Evolutionary conservation across 768 basidiomycete genomes (phyloP).

Genomic region (Hemileccinum rubropunctum): DNA sequence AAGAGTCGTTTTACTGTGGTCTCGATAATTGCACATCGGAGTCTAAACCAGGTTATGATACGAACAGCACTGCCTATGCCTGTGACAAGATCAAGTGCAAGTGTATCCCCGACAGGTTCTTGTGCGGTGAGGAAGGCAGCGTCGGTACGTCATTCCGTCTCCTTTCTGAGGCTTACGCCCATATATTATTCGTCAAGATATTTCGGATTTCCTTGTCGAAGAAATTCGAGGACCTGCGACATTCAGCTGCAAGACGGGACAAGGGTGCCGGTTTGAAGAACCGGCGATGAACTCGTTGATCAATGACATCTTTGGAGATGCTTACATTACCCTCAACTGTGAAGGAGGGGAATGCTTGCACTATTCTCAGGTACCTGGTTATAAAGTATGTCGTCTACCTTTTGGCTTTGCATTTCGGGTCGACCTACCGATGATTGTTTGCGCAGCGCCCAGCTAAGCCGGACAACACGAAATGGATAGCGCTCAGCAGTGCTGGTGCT

Average conservation of each 20-base stretch:
- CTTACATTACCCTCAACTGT: slow-evolving; percentile 83
- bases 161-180: not conserved
- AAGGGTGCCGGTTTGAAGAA: slow-evolving; percentile 89
- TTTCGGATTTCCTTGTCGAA: slow-evolving; percentile 87
- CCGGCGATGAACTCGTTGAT: slow-evolving; percentile 97
- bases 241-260: slow-evolving; percentile 72
- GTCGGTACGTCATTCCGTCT: slow-evolving; percentile 58
- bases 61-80: slow-evolving; percentile 71
- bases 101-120: slow-evolving; percentile 91
- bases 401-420: not conserved
- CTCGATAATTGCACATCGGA: slow-evolving; percentile 65
- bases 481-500: slow-evolving; percentile 78
- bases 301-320: slow-evolving; percentile 89
- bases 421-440: not conserved
- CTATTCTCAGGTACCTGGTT: slow-evolving; percentile 93
- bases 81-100: slow-evolving; percentile 86
- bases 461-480: slow-evolving; percentile 79
- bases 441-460: slow-evolving; percentile 75
- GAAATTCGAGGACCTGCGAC: slow-evolving; percentile 88
- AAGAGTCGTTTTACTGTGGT: slow-evolving; percentile 95
- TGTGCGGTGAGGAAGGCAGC: slow-evolving; percentile 94
- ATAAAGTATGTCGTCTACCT: slow-evolving; percentile 45
- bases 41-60: slow-evolving; percentile 49
- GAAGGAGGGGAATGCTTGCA: slow-evolving; percentile 92
- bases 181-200: slow-evolving; percentile 47